phyloP scores from a whole-genome alignment of 352 stramenopile genomes.

The Globisporangium paddicum region DNA sequence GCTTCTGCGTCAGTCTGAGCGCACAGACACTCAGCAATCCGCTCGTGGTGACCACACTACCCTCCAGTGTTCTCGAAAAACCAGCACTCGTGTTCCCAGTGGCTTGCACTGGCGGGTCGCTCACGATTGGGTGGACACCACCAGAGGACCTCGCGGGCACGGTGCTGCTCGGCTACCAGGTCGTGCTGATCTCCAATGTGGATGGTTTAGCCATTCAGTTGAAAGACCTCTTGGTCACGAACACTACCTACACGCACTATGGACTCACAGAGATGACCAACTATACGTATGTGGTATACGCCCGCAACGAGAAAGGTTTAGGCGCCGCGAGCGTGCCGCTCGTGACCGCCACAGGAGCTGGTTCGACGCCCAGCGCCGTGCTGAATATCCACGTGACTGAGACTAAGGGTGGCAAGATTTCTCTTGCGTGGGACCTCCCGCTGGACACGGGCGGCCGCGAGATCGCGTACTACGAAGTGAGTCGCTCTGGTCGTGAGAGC shows the following conservation, averaged over 20 bases:
- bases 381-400: conserved; percentile 10
- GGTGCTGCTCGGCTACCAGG: conserved; percentile 29
- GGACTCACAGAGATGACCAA: conserved; percentile 29
- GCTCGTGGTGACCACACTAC: conserved; percentile 28
- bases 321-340: conserved; percentile 23
- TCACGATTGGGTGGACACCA: conserved; percentile 37
- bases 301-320: conserved; percentile 40
- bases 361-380: conserved; percentile 21
- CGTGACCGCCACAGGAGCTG: conserved; percentile 12
- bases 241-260: conserved; percentile 33
- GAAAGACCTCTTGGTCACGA: background rate
- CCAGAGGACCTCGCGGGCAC: conserved; percentile 51
- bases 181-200: conserved; percentile 18
- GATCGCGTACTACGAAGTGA: conserved; percentile 43
- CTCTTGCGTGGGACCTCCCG: conserved; percentile 34
- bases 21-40: conserved; percentile 20
- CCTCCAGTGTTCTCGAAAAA: conserved; percentile 22
- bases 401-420: conserved; percentile 25
- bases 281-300: conserved; percentile 44
- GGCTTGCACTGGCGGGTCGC: conserved; percentile 30
- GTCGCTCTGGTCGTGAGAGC: conserved; percentile 12
- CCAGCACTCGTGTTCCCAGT: conserved; percentile 20
- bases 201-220: conserved; percentile 3
- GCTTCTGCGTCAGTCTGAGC: conserved; percentile 34
- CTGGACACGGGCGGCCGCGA: conserved; percentile 35